phyloP scores from a whole-genome alignment of 306 rosid species.

The Adenanthera pavonina region DNA sequence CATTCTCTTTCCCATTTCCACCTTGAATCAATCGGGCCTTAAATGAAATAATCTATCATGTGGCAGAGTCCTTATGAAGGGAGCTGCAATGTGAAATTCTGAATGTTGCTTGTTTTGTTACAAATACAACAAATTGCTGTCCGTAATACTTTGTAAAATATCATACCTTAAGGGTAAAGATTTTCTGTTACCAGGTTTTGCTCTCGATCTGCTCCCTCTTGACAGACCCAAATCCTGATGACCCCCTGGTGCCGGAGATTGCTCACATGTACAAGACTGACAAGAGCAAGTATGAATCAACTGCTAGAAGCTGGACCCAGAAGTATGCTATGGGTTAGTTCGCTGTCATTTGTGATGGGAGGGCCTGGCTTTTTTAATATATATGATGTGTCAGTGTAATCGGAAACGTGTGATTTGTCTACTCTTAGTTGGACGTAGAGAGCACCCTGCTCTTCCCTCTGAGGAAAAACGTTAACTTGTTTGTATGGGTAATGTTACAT shows the following conservation, averaged over 20 bases:
- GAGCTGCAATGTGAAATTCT: slow-evolving; percentile 2
- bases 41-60: not conserved
- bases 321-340: slow-evolving; percentile 77
- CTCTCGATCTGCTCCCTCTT: slow-evolving; percentile 74
- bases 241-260: slow-evolving; percentile 80
- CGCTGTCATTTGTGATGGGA: slow-evolving; percentile 29
- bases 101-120: not conserved
- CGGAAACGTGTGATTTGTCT: slow-evolving; percentile 28
- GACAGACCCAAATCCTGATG: slow-evolving; percentile 79
- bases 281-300: slow-evolving; percentile 73
- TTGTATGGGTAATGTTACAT: slow-evolving; percentile 30
- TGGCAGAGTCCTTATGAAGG: not conserved
- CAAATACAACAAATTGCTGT: not conserved
- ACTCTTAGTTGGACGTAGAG: slow-evolving; percentile 36
- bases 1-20: too few species aligned
- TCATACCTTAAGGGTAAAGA: not conserved
- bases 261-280: slow-evolving; percentile 85
- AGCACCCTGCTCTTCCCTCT: slow-evolving; percentile 37
- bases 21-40: too few species aligned
- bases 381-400: not conserved
- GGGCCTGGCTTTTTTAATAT: slow-evolving; percentile 26
- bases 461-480: slow-evolving; percentile 44
- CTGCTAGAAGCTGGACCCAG: slow-evolving; percentile 87
- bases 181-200: slow-evolving; percentile 54
- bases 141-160: not conserved